Conservation (phyloP, 495 filamentous ascomycete genomes). For the Aspergillus olivimuriae region DNA sequence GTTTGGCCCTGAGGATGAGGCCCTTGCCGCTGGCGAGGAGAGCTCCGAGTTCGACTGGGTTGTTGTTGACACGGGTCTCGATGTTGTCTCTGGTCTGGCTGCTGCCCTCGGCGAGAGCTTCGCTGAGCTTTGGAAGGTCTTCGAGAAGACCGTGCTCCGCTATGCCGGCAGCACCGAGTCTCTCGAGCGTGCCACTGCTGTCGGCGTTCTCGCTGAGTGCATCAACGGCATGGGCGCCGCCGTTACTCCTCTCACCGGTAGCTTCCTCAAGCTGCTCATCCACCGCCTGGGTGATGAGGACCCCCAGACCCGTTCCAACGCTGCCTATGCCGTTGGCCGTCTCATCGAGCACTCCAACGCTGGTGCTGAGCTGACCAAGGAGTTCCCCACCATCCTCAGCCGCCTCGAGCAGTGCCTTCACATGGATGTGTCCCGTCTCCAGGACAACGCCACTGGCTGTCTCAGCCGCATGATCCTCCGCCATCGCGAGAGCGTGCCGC, state of each 20-base stretch:
- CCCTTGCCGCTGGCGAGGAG: conserved; percentile 62
- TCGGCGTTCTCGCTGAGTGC: conserved; percentile 90
- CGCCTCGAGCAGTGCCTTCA: conserved; percentile 82
- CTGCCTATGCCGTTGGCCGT: conserved; percentile 83
- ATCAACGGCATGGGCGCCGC: conserved; percentile 73
- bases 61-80: conserved; percentile 86
- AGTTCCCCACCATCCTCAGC: conserved; percentile 66
- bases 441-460: conserved; percentile 94
- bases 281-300: conserved; percentile 89
- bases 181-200: conserved; percentile 78
- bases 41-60: conserved; percentile 97
- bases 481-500: conserved; percentile 70
- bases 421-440: conserved; percentile 64
- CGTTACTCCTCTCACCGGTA: conserved; percentile 69
- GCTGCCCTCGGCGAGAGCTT: conserved; percentile 77
- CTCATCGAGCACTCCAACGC: conserved; percentile 74
- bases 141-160: conserved; percentile 83
- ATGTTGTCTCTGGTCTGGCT: conserved; percentile 78
- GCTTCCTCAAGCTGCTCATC: conserved; percentile 71
- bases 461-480: conserved; percentile 85
- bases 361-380: conserved; percentile 60
- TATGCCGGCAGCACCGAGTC: conserved; percentile 78
- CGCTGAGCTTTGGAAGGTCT: conserved; percentile 82
- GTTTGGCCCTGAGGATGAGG: conserved; percentile 69
- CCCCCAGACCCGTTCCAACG: conserved; percentile 87